Evolutionary conservation across 306 rosid genomes (phyloP).

Genomic region (Leucaena leucocephala): DNA sequence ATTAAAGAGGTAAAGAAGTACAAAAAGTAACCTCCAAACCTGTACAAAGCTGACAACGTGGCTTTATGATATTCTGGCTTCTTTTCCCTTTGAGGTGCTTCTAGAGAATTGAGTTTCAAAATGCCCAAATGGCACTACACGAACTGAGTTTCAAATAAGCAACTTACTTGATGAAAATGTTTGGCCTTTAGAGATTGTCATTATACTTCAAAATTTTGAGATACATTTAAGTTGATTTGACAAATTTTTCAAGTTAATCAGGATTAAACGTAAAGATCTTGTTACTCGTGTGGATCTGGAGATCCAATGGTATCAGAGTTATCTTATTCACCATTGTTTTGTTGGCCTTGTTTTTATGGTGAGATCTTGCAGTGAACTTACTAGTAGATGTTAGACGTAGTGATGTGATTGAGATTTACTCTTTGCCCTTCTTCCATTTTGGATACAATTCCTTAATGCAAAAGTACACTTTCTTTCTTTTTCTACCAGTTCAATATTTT

Average conservation of each 20-base stretch:
- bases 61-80: constrained; percentile 6
- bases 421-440: neutral
- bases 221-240: neutral
- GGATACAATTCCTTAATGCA: neutral
- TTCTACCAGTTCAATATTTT: neutral
- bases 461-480: neutral
- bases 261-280: neutral
- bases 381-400: neutral
- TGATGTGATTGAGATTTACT: neutral
- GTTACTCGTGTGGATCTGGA: constrained; percentile 18
- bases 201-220: neutral
- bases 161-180: constrained; percentile 9
- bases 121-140: neutral
- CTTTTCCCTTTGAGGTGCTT: constrained; percentile 27
- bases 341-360: neutral
- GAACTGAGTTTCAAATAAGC: neutral
- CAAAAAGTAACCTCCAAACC: constrained; percentile 43
- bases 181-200: constrained; percentile 11
- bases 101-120: constrained; percentile 30
- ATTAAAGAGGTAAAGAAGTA: constrained; percentile 72
- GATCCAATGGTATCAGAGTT: constrained; percentile 20
- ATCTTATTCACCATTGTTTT: constrained; percentile 5
- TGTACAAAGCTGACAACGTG: constrained; percentile 18
- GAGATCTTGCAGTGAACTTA: neutral
- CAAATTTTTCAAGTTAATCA: neutral